These are phyloP conservation scores for Glutinoglossum americanum DNA, from an alignment of 495 filamentous ascomycete species.

Conservation along the genomic window DNA sequence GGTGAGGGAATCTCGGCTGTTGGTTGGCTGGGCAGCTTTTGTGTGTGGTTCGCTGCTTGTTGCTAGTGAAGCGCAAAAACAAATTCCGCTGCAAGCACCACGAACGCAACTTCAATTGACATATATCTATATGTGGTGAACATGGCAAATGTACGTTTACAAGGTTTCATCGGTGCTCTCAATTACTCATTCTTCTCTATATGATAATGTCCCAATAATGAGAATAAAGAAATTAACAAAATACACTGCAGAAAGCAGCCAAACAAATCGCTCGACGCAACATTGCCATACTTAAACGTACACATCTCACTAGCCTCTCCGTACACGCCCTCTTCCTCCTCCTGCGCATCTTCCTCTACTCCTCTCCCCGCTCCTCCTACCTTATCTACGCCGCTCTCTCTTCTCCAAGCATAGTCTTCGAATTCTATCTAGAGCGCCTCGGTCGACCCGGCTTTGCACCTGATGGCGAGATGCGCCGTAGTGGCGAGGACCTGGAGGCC, in stretches of 20 bases:
- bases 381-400: conserved; percentile 50
- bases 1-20: not conserved
- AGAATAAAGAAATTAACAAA: not conserved
- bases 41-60: too few relatives aligned
- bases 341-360: conserved; percentile 41
- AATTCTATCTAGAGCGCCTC: conserved; percentile 62
- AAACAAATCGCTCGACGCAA: conserved; percentile 82
- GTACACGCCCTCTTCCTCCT: conserved; percentile 56
- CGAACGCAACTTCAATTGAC: not conserved
- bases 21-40: not conserved
- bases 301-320: conserved; percentile 48
- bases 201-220: too few relatives aligned
- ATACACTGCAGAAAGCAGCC: conserved; percentile 55
- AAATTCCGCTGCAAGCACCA: too few relatives aligned
- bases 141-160: not conserved
- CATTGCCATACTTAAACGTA: conserved; percentile 44
- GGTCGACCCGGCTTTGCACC: conserved; percentile 53
- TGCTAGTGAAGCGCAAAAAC: too few relatives aligned
- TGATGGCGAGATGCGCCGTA: conserved; percentile 43
- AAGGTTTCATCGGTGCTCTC: too few relatives aligned
- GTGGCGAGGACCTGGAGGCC: conserved; percentile 76
- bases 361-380: conserved; percentile 32
- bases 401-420: conserved; percentile 50
- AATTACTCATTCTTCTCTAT: too few relatives aligned
- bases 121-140: not conserved